phyloP scores from a whole-genome alignment of 768 basidiomycete species.

The Boletus rubescentipes region DNA sequence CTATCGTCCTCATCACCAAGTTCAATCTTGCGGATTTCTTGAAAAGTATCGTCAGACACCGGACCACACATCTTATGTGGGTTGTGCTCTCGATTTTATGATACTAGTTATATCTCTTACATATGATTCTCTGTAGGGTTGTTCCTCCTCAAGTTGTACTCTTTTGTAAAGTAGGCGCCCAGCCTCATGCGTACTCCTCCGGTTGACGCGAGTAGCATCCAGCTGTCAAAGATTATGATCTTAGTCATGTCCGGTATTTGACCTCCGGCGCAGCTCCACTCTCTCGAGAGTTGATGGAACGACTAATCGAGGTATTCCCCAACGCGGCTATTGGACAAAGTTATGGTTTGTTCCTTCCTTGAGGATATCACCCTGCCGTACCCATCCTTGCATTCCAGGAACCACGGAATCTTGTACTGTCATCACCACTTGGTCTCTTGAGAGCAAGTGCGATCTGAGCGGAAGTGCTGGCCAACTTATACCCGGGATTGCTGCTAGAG shows the following conservation, averaged over 20 bases:
- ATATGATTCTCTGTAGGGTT: constrained; percentile 26
- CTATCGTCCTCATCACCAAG: constrained; percentile 45
- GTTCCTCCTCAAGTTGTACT: constrained; percentile 51
- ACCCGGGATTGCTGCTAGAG: constrained; percentile 54
- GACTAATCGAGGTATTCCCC: constrained; percentile 47
- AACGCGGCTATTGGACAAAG: constrained; percentile 55
- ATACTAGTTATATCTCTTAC: not conserved
- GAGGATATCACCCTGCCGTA: not conserved
- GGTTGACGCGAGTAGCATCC: constrained; percentile 33
- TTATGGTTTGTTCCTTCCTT: constrained; percentile 43
- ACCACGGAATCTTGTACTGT: constrained; percentile 64
- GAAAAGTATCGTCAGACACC: constrained; percentile 44
- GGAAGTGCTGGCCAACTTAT: constrained; percentile 60
- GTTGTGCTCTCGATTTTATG: constrained; percentile 8
- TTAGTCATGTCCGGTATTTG: constrained; percentile 38
- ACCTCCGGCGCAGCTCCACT: constrained; percentile 60
- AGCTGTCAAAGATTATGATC: constrained; percentile 39
- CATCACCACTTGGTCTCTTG: constrained; percentile 44
- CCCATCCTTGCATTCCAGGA: constrained; percentile 35
- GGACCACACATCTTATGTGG: constrained; percentile 45
- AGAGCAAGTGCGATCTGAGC: constrained; percentile 44
- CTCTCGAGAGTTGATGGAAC: constrained; percentile 47
- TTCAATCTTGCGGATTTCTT: constrained; percentile 47
- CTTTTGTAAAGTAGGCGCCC: constrained; percentile 45
- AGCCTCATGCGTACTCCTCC: not conserved